These are phyloP conservation scores for Dothiorella sarmentorum DNA, from an alignment of 2,329 filamentous ascomycete genomes.

Conservation along the genomic window DNA sequence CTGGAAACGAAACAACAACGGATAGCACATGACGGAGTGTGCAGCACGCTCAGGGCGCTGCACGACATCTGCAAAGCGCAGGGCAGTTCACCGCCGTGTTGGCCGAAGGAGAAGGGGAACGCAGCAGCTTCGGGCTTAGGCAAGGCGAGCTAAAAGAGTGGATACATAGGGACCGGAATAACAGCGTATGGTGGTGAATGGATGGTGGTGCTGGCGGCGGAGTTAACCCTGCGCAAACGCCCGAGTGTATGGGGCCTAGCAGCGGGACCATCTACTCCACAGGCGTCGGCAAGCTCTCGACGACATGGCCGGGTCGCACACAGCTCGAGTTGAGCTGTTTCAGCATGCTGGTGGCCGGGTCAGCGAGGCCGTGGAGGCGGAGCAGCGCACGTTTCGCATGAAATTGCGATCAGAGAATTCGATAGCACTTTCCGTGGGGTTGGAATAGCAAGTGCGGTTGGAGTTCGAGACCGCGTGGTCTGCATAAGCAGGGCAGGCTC, in stretches of 20 bases:
- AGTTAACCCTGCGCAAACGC: not conserved
- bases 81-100: not conserved
- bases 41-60: not conserved
- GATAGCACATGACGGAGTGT: no score
- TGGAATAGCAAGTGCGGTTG: not conserved
- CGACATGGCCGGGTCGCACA: not conserved
- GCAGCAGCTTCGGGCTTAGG: not conserved
- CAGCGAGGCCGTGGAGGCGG: not conserved
- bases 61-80: not conserved
- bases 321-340: not conserved
- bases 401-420: not conserved
- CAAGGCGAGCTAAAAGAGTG: not conserved
- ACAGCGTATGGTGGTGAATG: not conserved
- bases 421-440: no score
- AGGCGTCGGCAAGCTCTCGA: not conserved
- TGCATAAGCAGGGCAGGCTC: conserved; percentile 1
- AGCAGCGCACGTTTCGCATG: conserved; percentile 2
- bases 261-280: not conserved
- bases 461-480: not conserved
- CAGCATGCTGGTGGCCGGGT: not conserved
- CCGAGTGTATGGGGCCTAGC: not conserved
- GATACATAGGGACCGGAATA: not conserved
- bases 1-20: not conserved
- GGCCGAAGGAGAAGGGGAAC: not conserved
- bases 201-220: not conserved